phyloP scores from a whole-genome alignment of 1,284 basidiomycete genomes.

The Fistulinella staudtii region DNA sequence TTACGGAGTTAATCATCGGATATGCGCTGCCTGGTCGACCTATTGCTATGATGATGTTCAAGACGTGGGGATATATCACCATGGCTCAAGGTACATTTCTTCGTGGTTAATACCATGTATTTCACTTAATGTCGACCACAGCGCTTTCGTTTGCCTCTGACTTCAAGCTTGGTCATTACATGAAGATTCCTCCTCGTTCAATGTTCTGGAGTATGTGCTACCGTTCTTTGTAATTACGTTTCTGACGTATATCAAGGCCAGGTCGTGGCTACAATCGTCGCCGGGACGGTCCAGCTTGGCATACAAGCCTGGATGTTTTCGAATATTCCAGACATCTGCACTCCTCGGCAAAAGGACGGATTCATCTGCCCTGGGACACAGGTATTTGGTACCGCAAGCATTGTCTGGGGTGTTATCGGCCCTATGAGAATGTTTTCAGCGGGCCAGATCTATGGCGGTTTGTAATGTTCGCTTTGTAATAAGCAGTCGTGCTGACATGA shows the following conservation, averaged over 20 bases:
- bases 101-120: no score
- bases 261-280: slow-evolving; percentile 40
- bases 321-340: slow-evolving; percentile 31
- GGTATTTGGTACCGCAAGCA: slow-evolving; percentile 38
- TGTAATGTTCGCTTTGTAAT: not conserved
- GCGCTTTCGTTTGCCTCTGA: slow-evolving; percentile 41
- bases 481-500: slow-evolving; percentile 1
- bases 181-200: slow-evolving; percentile 49
- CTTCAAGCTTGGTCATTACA: slow-evolving; percentile 49
- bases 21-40: slow-evolving; percentile 43
- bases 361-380: slow-evolving; percentile 40
- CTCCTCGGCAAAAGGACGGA: slow-evolving; percentile 16
- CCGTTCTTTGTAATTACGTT: not conserved
- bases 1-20: slow-evolving; percentile 47
- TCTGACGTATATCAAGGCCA: slow-evolving; percentile 26
- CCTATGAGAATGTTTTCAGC: slow-evolving; percentile 31
- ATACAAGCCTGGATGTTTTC: slow-evolving; percentile 42
- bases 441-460: slow-evolving; percentile 25
- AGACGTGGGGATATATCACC: slow-evolving; percentile 38
- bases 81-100: slow-evolving; percentile 35
- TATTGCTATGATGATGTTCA: slow-evolving; percentile 47
- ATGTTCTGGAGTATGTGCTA: slow-evolving; percentile 37
- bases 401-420: slow-evolving; percentile 44
- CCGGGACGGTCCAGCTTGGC: slow-evolving; percentile 39
- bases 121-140: slow-evolving; percentile 5